Percentiles rank a stretch among this genome's conserved stretches.
phyloP scores from a whole-genome alignment of 495 filamentous ascomycete species.

The Penicillium longicatenatum region DNA sequence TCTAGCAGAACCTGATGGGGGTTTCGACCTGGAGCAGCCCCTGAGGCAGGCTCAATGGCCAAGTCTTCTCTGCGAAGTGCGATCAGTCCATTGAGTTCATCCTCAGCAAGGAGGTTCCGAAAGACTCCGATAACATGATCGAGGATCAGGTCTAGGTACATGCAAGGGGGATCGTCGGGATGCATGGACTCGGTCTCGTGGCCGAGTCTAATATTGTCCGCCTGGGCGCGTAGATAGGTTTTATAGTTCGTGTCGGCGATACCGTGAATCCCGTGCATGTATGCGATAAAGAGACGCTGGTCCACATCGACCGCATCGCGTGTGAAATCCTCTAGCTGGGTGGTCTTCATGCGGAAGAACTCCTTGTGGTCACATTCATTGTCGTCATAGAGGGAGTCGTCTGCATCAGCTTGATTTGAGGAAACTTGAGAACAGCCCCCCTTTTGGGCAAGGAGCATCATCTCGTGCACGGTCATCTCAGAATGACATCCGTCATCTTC shows the following conservation, averaged over 20 bases:
- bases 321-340: conserved; percentile 40
- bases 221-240: conserved; percentile 36
- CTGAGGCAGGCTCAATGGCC: neutral
- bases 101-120: conserved; percentile 39
- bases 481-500: conserved; percentile 27
- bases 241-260: conserved; percentile 38
- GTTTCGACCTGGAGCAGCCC: neutral
- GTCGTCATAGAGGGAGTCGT: conserved; percentile 22
- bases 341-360: conserved; percentile 20
- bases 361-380: conserved; percentile 13
- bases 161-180: conserved; percentile 31
- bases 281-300: conserved; percentile 43
- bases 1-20: conserved; percentile 22
- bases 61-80: conserved; percentile 28
- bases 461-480: conserved; percentile 47
- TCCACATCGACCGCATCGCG: conserved; percentile 45
- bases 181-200: conserved; percentile 41
- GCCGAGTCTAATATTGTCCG: conserved; percentile 40
- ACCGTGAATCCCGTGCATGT: conserved; percentile 49
- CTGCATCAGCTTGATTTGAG: conserved; percentile 17
- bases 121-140: conserved; percentile 48
- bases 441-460: conserved; percentile 41
- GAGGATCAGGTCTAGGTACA: conserved; percentile 41
- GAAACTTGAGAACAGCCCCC: conserved; percentile 20
- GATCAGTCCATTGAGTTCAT: conserved; percentile 42